Conservation (phyloP, 768 basidiomycete species). For the Brasilioporus rufonigricans region DNA sequence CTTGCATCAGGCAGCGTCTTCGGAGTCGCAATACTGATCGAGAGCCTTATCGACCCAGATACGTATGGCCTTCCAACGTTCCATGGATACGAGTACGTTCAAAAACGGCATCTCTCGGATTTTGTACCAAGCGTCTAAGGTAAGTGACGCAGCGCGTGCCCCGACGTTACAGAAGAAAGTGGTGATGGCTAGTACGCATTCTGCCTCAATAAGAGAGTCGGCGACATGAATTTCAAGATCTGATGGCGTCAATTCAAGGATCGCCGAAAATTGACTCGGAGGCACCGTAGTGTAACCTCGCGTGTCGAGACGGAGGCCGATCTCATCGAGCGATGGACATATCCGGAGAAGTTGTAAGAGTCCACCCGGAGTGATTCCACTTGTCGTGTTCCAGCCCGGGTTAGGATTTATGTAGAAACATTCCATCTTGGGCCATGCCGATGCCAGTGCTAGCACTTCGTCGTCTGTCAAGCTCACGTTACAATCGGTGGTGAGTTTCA, state of each 20-base stretch:
- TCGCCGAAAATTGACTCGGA: not conserved
- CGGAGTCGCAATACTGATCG: too few species aligned
- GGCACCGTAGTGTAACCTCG: not conserved
- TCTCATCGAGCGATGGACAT: not conserved
- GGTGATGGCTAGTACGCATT: too few species aligned
- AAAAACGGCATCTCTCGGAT: too few species aligned
- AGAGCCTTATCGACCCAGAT: too few species aligned
- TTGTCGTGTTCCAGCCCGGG: not conserved
- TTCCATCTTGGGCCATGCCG: not conserved
- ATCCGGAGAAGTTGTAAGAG: not conserved
- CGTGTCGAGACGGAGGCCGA: not conserved
- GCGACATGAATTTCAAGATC: too few species aligned
- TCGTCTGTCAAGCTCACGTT: not conserved
- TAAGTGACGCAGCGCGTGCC: too few species aligned
- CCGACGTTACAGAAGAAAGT: too few species aligned
- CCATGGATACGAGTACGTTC: too few species aligned
- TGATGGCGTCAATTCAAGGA: not conserved
- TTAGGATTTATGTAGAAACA: not conserved
- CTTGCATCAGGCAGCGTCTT: too few species aligned
- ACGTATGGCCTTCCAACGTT: too few species aligned
- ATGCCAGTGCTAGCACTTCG: not conserved
- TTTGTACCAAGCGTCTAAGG: too few species aligned
- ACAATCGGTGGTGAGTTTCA: not conserved
- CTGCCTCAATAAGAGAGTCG: too few species aligned
- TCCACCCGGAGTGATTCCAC: not conserved